These are phyloP conservation scores for Sporothrix phasma DNA, from an alignment of 2,329 filamentous ascomycete genomes.

Conservation along the genomic window DNA sequence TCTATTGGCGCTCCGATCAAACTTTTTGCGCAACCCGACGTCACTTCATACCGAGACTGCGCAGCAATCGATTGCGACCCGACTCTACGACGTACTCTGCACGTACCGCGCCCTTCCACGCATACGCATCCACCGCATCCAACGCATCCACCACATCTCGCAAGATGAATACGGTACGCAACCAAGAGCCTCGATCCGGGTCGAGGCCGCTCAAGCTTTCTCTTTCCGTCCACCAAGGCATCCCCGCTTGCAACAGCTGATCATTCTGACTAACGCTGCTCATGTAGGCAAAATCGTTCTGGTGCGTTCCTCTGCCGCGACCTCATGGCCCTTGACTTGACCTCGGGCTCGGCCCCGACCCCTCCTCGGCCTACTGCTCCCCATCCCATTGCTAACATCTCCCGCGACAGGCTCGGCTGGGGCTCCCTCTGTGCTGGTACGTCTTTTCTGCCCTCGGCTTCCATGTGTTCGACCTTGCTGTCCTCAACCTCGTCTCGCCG, in stretches of 20 bases:
- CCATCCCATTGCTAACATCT: slow-evolving; percentile 7
- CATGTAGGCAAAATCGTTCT: slow-evolving; percentile 17
- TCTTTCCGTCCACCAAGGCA: neutral
- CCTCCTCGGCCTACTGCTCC: too few relatives aligned
- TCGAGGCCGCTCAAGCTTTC: neutral
- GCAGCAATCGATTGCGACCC: too few relatives aligned
- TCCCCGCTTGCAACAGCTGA: neutral
- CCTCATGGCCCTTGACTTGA: neutral
- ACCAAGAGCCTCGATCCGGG: neutral
- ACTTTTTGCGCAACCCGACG: neutral
- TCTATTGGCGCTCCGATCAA: neutral
- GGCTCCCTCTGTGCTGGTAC: slow-evolving; percentile 75
- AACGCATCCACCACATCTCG: neutral
- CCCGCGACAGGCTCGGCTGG: slow-evolving; percentile 67
- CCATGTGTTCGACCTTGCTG: neutral
- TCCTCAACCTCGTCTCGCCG: neutral
- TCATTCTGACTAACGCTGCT: neutral
- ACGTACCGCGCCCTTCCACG: too few relatives aligned
- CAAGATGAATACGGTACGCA: slow-evolving; percentile 18
- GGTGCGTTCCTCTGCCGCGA: neutral
- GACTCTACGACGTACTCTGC: too few relatives aligned
- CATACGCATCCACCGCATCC: neutral
- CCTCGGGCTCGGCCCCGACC: neutral
- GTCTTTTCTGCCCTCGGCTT: slow-evolving; percentile 23
- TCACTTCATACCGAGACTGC: neutral